These are phyloP conservation scores for Panaeolus papilionaceus DNA, from an alignment of 768 basidiomycete genomes.

Conservation along the genomic window DNA sequence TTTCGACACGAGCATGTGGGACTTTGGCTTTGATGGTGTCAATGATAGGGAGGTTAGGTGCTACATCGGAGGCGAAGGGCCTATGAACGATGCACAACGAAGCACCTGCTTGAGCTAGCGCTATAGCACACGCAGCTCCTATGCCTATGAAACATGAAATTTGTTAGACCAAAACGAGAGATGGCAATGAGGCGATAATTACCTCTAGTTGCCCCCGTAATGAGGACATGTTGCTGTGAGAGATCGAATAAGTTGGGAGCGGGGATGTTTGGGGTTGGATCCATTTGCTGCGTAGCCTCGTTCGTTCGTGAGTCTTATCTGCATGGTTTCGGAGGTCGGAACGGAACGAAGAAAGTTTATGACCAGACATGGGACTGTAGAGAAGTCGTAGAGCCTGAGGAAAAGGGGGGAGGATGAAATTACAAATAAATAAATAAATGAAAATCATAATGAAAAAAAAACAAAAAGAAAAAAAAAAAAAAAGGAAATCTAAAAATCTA, in stretches of 20 bases:
- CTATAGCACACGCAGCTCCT: constrained; percentile 56
- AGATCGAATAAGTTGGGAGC: constrained; percentile 71
- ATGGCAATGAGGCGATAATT: constrained; percentile 21
- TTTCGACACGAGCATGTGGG: constrained; percentile 35
- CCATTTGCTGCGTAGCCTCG: constrained; percentile 7
- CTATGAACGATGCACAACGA: constrained; percentile 53
- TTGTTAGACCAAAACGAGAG: not conserved
- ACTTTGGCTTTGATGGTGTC: constrained; percentile 36
- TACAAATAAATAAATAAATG: not conserved
- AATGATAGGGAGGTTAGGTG: constrained; percentile 36
- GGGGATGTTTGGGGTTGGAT: constrained; percentile 48
- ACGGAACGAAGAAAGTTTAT: constrained; percentile 6
- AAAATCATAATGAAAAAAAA: constrained; percentile 10
- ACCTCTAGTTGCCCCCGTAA: constrained; percentile 86
- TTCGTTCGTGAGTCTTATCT: constrained; percentile 1
- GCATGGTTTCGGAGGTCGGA: constrained; percentile 22
- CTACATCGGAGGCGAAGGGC: constrained; percentile 26
- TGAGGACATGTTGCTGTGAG: constrained; percentile 68
- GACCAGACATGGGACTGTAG: not conserved
- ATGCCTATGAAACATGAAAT: constrained; percentile 41
- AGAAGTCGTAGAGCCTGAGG: not conserved
- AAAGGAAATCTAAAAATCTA: constrained; percentile 8
- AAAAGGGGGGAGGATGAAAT: not conserved
- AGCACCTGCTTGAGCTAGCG: constrained; percentile 56
- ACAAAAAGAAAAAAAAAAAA: not conserved